Conservation (phyloP, 176 grass and related monocot genomes). For the Oryza nivara region DNA sequence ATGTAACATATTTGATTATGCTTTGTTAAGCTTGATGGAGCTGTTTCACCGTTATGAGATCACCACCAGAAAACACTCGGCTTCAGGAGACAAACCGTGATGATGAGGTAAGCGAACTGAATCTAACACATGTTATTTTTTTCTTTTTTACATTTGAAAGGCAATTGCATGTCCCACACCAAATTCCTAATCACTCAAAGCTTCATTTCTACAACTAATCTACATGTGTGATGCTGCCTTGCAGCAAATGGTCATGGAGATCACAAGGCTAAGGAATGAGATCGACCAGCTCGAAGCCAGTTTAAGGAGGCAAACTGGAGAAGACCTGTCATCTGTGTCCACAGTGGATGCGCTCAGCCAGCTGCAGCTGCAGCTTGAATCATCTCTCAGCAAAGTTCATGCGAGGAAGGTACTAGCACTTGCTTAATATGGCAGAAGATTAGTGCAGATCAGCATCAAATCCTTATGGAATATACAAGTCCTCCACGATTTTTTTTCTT, state of each 20-base stretch:
- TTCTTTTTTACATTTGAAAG: too few species aligned
- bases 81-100: constrained; percentile 9
- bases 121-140: not conserved
- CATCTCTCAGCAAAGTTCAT: too few species aligned
- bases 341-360: too few species aligned
- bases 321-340: constrained; percentile 31
- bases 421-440: too few species aligned
- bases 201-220: too few species aligned
- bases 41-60: constrained; percentile 56
- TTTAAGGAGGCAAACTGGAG: constrained; percentile 40
- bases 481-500: too few species aligned
- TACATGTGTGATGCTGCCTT: not conserved
- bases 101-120: constrained; percentile 27
- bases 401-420: too few species aligned
- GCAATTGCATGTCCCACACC: too few species aligned
- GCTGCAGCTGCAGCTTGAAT: too few species aligned
- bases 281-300: constrained; percentile 45
- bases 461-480: too few species aligned
- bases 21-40: constrained; percentile 47
- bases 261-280: constrained; percentile 46
- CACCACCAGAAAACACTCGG: constrained; percentile 7
- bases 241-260: constrained; percentile 48
- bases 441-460: too few species aligned
- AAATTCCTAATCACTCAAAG: too few species aligned
- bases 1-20: not conserved